phyloP scores from a whole-genome alignment of 257 asterid genomes.

The Solanum chilense region DNA sequence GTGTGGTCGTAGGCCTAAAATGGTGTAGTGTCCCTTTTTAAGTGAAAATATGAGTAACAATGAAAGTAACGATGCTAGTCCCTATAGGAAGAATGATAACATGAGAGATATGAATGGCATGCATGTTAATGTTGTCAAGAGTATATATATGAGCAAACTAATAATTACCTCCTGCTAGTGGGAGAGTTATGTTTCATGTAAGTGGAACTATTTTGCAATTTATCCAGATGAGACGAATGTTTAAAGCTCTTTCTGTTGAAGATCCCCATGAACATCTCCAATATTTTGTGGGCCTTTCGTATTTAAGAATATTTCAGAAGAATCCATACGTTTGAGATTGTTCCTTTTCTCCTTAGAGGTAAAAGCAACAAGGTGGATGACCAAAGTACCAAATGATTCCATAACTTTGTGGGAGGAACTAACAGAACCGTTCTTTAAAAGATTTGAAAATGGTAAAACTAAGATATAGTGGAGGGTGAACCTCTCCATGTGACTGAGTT shows the following conservation, averaged over 20 bases:
- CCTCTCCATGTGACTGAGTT: not conserved
- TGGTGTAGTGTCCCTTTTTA: too few species aligned
- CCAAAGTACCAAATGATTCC: not conserved
- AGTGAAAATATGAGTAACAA: not conserved
- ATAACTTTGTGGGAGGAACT: not conserved
- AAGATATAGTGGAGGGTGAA: not conserved
- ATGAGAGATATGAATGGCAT: not conserved
- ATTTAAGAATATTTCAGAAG: not conserved
- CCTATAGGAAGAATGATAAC: not conserved
- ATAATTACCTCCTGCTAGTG: not conserved
- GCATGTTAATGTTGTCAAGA: not conserved
- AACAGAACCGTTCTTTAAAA: not conserved
- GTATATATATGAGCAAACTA: not conserved
- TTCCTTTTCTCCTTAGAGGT: not conserved
- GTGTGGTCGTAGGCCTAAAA: too few species aligned
- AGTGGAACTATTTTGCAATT: not conserved
- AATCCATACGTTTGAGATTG: not conserved
- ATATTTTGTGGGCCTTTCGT: not conserved
- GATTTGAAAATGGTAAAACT: not conserved
- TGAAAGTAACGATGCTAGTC: not conserved
- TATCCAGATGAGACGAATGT: not conserved
- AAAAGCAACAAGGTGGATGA: not conserved
- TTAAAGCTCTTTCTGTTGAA: not conserved
- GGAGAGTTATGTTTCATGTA: not conserved
- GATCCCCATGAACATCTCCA: not conserved